These are phyloP conservation scores for Apophysomyces elegans DNA, from an alignment of 371 early-diverging fungal genomes.

Conservation along the genomic window DNA sequence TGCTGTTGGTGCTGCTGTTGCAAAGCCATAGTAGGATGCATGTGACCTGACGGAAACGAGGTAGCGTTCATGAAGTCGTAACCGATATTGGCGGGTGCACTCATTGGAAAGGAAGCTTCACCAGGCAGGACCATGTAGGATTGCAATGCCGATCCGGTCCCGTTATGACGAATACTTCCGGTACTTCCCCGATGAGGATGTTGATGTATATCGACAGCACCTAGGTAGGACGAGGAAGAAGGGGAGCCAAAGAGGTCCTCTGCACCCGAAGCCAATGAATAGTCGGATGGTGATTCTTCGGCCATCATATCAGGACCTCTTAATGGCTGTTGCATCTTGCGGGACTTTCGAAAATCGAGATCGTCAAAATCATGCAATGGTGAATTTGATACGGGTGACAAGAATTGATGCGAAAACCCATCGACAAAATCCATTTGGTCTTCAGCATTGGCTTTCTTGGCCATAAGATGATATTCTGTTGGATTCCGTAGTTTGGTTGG, in stretches of 20 bases:
- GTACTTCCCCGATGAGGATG: conserved; percentile 10
- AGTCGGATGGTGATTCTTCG: not conserved
- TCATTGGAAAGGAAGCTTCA: conserved; percentile 34
- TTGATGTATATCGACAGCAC: conserved; percentile 6
- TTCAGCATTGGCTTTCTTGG: conserved; percentile 9
- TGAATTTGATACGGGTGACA: conserved; percentile 21
- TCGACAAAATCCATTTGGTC: conserved; percentile 25
- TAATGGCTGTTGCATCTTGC: conserved; percentile 13
- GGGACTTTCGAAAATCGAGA: conserved; percentile 25
- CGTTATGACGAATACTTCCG: conserved; percentile 18
- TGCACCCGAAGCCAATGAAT: conserved; percentile 3
- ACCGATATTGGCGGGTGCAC: conserved; percentile 45
- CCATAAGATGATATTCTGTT: conserved; percentile 25
- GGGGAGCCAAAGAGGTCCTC: conserved; percentile 13
- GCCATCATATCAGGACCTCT: not conserved
- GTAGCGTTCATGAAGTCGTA: conserved; percentile 22
- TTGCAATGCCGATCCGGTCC: conserved; percentile 4
- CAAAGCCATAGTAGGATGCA: not conserved
- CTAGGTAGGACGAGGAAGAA: conserved; percentile 16
- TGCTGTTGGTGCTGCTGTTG: conserved; percentile 12
- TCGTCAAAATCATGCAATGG: conserved; percentile 24
- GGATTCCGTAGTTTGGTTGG: conserved; percentile 23
- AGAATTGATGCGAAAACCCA: conserved; percentile 27
- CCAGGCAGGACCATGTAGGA: conserved; percentile 25
- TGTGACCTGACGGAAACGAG: conserved; percentile 6